A percentile compares a stretch with the other conserved stretches of the same genome.
These are phyloP conservation scores for Floccularia luteovirens DNA, from an alignment of 768 basidiomycete genomes.

Conservation along the genomic window DNA sequence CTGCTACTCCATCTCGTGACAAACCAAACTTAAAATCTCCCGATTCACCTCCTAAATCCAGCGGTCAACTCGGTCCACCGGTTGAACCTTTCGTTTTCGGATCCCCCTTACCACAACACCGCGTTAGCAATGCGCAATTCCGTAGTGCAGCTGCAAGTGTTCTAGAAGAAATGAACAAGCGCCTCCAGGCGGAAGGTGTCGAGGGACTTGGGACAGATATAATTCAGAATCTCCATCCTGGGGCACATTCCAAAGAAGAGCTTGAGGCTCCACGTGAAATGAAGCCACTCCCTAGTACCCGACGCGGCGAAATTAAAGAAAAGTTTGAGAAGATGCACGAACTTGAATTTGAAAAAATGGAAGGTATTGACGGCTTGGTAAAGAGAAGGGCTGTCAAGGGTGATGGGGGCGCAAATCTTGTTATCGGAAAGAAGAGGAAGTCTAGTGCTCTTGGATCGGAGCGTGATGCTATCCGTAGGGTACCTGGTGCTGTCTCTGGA, in stretches of 20 bases:
- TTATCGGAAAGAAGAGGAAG: slow-evolving; percentile 36
- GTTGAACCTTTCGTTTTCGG: slow-evolving; percentile 65
- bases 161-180: slow-evolving; percentile 76
- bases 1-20: not conserved
- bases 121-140: slow-evolving; percentile 61
- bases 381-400: slow-evolving; percentile 18
- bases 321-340: slow-evolving; percentile 58
- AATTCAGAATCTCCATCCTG: slow-evolving; percentile 32
- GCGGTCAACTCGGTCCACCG: not conserved
- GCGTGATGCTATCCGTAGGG: slow-evolving; percentile 13
- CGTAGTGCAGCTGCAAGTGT: slow-evolving; percentile 58
- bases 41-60: slow-evolving; percentile 8
- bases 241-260: slow-evolving; percentile 12
- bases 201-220: slow-evolving; percentile 37
- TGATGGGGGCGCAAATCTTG: slow-evolving; percentile 13
- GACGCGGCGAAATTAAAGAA: slow-evolving; percentile 21
- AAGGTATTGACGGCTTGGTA: slow-evolving; percentile 49
- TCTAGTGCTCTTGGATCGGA: slow-evolving; percentile 40
- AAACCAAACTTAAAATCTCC: slow-evolving; percentile 13
- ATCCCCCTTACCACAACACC: slow-evolving; percentile 60
- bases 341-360: slow-evolving; percentile 68
- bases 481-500: slow-evolving; percentile 17
- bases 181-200: slow-evolving; percentile 52
- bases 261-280: slow-evolving; percentile 14
- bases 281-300: slow-evolving; percentile 21